Base-by-base conservation (phyloP, 75 land plant genomes). In the Larix kaempferi region DNA sequence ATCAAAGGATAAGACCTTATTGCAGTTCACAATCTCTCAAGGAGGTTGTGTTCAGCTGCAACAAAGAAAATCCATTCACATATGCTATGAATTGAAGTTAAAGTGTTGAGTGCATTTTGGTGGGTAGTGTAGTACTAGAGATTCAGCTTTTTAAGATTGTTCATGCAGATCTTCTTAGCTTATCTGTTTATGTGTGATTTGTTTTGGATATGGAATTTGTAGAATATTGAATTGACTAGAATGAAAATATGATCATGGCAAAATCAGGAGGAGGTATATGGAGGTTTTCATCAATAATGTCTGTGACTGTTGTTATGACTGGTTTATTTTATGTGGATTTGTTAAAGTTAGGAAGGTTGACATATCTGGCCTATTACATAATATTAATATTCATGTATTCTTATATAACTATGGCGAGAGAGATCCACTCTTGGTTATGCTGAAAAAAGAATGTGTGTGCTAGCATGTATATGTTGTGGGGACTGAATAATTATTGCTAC, bases 141-240 rank as follows among this genome's bases (percentile, higher is more conserved):
- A 69, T 69, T 69, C 73, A 69, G 11, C 12, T 69, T 22, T 23
- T 69, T n/a, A n/a, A 69, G 44, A 35, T 21, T 69, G 44, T 69
- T 22, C 39, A 41, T 69, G 25, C 23, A 37, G 21, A 16, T 41
- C 22, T 69, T 41, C n/a, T 22, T 69, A 41, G 52, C 25, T 69
- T 7, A 69, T 39, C 41, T 69, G 23, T 69, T 17, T 33, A 41
- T 41, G 25, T 21, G 10, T 69, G 52, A 69, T 41, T 13, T 44
- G 19, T 69, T 69, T 39, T 14, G 49, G 39, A 12, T 69, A n/a
- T 21, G n/a, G 73, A 41, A 39, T 41, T 44, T 6, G 54, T 49
- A 69, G 21, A 69, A n/a, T 69, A 21, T 17, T 33, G 17, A 65
- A 37, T 12, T 69, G 41, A 41, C 73, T 10, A 22, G 71, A 37